Base-by-base conservation (phyloP, 2,329 filamentous ascomycete species). In the Cladophialophora immunda region DNA sequence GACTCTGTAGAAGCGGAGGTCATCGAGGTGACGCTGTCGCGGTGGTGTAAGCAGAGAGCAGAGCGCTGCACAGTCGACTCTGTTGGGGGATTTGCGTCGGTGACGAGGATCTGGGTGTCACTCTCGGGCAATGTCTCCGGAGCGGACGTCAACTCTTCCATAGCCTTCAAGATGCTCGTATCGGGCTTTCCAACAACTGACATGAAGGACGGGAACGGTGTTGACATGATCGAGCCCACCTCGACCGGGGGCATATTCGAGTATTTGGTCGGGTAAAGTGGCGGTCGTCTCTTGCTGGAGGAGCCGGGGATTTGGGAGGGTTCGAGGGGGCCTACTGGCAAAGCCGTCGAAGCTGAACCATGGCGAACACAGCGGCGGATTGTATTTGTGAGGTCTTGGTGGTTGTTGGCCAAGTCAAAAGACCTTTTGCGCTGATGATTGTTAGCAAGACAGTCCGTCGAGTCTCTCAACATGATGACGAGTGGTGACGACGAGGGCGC, bases 1-100 rank as follows among this genome's bases (percentile, higher is more conserved):
- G 94, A 97, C 75, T 97, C 94, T 50, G 92, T 92, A 1, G 95
- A 98, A 70, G 92, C 92, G 17, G 91, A 92, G n/a, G 76, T 76
- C 60, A 78, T 75, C 9, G 80, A 81, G 11, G 80, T 81, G 45
- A 81, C 73, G 71, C 80, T 82, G 70, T 78, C 76, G 32, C 81
- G 80, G 59, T 80, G 79, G n/a, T 78, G 72, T 45, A 69, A 25
- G 29, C 60, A 59, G 36, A 61, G 62, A 47, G 64, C 27, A 22
- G 67, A 63, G 15, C 55, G 64, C 22, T 65, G 56, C 11, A 50
- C 41, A 13, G 66, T 41, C 27, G 63, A 41, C 2, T 58, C 56
- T 5, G 58, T 47, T 9, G 52, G 60, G 57, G 61, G 63, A 27
- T 54, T 62, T 36, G 68, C 63, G 63, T 68, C 66, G 8, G 68